These are phyloP conservation scores for Claviceps sp. DNA, from an alignment of 2,329 filamentous ascomycete genomes.

Conservation along the genomic window DNA sequence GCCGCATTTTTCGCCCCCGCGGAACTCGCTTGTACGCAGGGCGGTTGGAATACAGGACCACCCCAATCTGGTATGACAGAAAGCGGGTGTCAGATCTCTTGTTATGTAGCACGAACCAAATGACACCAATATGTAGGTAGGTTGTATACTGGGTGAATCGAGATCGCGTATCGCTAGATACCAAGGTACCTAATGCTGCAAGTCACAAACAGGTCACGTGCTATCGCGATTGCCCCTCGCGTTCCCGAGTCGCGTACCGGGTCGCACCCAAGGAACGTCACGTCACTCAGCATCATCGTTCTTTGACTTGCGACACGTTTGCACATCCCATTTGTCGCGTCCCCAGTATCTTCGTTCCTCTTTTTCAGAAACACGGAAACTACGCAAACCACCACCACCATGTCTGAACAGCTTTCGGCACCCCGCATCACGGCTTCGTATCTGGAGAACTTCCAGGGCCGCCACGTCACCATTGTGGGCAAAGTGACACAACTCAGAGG, in stretches of 20 bases:
- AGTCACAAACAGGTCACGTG: neutral
- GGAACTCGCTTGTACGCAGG: no score
- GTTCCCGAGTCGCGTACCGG: neutral
- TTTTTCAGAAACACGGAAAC: no score
- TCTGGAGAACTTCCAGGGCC: conserved; percentile 60
- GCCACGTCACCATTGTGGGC: conserved; percentile 73
- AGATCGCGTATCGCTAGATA: no score
- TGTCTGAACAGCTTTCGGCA: conserved; percentile 54
- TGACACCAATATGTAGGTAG: no score
- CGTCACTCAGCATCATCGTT: neutral
- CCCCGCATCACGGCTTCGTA: conserved; percentile 74
- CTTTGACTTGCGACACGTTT: neutral
- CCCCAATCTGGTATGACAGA: no score
- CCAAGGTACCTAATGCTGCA: no score
- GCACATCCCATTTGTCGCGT: neutral
- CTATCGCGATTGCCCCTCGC: neutral
- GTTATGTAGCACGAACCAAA: no score
- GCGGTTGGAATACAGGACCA: no score
- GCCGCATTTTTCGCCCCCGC: no score
- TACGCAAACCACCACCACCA: conserved; percentile 19
- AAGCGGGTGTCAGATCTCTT: no score
- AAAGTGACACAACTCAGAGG: conserved; percentile 73
- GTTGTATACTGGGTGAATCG: no score
- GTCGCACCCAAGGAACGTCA: neutral
- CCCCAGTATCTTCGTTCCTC: neutral